phyloP scores from a whole-genome alignment of 495 filamentous ascomycete genomes.

The Talaromyces proteolyticus region DNA sequence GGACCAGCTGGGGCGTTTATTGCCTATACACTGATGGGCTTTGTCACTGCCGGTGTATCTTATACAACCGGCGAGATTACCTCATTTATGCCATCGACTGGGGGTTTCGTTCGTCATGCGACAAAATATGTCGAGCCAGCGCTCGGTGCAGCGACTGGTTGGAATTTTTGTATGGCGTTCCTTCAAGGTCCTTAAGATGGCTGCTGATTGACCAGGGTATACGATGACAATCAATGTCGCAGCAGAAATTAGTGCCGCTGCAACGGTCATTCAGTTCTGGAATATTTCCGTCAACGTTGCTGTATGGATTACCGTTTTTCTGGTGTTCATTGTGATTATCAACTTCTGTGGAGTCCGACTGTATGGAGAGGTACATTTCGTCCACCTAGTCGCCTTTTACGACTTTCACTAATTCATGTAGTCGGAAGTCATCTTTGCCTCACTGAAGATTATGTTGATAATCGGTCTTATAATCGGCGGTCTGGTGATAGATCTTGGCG shows the following conservation, averaged over 20 bases:
- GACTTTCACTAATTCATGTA: background rate
- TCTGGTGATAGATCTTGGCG: constrained; percentile 63
- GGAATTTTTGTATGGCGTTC: constrained; percentile 43
- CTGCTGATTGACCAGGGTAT: constrained; percentile 29
- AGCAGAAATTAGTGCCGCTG: constrained; percentile 64
- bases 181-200: background rate
- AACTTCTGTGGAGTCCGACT: constrained; percentile 63
- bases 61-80: constrained; percentile 43
- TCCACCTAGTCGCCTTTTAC: background rate
- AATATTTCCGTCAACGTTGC: constrained; percentile 45
- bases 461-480: constrained; percentile 62
- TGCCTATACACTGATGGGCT: constrained; percentile 44
- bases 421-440: constrained; percentile 66
- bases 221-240: constrained; percentile 52
- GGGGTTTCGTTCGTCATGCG: constrained; percentile 55
- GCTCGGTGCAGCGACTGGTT: constrained; percentile 70
- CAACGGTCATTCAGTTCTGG: constrained; percentile 69
- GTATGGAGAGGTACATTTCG: constrained; percentile 51
- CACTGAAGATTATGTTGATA: constrained; percentile 70
- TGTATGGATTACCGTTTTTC: constrained; percentile 66
- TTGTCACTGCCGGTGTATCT: constrained; percentile 2
- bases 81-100: constrained; percentile 50
- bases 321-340: constrained; percentile 56
- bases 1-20: constrained; percentile 73
- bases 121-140: constrained; percentile 62